Evolutionary conservation across 495 filamentous ascomycete species (phyloP).

Genomic region (Massariosphaeria phaeospora): DNA sequence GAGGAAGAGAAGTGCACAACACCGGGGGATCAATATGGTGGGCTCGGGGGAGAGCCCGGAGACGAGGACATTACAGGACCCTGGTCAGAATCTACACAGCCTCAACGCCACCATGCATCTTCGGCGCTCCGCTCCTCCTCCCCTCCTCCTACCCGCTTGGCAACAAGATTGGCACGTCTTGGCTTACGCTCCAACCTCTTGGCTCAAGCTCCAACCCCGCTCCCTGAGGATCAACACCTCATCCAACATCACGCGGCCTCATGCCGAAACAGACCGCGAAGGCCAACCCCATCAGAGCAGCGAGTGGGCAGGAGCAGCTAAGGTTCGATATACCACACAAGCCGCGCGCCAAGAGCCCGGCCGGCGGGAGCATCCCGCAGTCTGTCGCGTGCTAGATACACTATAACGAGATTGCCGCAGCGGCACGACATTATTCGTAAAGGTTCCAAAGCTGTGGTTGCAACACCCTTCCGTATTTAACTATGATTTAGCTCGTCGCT

Average conservation of each 20-base stretch:
- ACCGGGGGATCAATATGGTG: background rate
- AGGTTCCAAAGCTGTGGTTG: slow-evolving; percentile 17
- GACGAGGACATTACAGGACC: too few relatives aligned
- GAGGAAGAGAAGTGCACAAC: background rate
- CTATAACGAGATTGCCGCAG: background rate
- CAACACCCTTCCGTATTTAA: slow-evolving; percentile 17
- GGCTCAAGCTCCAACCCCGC: slow-evolving; percentile 14
- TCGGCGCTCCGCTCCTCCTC: slow-evolving; percentile 5
- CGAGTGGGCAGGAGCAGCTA: too few relatives aligned
- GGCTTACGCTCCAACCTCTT: slow-evolving; percentile 8
- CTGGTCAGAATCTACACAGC: slow-evolving; percentile 15
- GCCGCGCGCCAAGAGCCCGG: slow-evolving; percentile 19
- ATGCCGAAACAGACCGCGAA: slow-evolving; percentile 12
- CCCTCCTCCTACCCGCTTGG: slow-evolving; percentile 7
- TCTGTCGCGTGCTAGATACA: background rate
- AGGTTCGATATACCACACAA: background rate
- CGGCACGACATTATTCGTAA: slow-evolving; percentile 11
- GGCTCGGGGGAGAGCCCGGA: too few relatives aligned
- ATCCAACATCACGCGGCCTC: slow-evolving; percentile 16
- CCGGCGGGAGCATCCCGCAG: background rate
- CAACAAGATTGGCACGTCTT: slow-evolving; percentile 5
- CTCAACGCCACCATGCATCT: slow-evolving; percentile 26
- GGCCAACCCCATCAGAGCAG: background rate
- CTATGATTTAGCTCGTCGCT: background rate
- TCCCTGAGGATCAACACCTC: slow-evolving; percentile 13